These are phyloP conservation scores for Apostasia shenzhenica DNA, from an alignment of 106 monocot genomes.

Conservation along the genomic window DNA sequence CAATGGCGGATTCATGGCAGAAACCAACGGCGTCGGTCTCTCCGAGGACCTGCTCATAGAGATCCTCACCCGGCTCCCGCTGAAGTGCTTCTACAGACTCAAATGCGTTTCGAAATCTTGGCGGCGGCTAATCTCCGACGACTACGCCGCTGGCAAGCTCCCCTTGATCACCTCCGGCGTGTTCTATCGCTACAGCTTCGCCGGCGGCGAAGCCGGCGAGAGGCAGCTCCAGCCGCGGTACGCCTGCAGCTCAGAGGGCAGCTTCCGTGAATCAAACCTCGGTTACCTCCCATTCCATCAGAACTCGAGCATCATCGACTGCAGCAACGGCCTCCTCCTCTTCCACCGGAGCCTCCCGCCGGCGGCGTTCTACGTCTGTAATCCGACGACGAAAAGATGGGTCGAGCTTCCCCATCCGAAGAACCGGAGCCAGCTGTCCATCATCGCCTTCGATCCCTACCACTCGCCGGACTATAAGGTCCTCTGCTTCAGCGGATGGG, in stretches of 20 bases:
- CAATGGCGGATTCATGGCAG: not conserved
- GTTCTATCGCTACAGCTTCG: conserved; percentile 13
- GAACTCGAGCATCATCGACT: conserved; percentile 39
- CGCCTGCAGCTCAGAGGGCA: conserved; percentile 9
- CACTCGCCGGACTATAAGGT: conserved; percentile 31
- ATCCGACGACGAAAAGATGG: conserved; percentile 31
- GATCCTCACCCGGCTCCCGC: conserved; percentile 40
- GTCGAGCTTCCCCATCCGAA: conserved; percentile 16
- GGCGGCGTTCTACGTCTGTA: conserved; percentile 29
- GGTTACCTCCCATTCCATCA: conserved; percentile 36
- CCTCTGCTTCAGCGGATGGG: conserved; percentile 42
- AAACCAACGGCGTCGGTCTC: conserved; percentile 9
- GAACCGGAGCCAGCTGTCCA: conserved; percentile 17
- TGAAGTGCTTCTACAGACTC: conserved; percentile 33
- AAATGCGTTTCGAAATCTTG: conserved; percentile 46
- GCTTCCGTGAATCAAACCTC: conserved; percentile 7
- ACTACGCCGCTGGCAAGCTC: conserved; percentile 18
- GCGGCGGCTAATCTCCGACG: conserved; percentile 28
- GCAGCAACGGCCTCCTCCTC: conserved; percentile 53
- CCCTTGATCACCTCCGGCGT: conserved; percentile 41
- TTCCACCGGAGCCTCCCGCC: conserved; percentile 8
- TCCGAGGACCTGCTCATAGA: conserved; percentile 36
- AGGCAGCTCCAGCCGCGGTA: conserved; percentile 12
- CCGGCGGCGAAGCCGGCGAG: not conserved
- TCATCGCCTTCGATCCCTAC: conserved; percentile 42